phyloP scores from a whole-genome alignment of 108 stramenopile species.

The Mediolabrus comicus region DNA sequence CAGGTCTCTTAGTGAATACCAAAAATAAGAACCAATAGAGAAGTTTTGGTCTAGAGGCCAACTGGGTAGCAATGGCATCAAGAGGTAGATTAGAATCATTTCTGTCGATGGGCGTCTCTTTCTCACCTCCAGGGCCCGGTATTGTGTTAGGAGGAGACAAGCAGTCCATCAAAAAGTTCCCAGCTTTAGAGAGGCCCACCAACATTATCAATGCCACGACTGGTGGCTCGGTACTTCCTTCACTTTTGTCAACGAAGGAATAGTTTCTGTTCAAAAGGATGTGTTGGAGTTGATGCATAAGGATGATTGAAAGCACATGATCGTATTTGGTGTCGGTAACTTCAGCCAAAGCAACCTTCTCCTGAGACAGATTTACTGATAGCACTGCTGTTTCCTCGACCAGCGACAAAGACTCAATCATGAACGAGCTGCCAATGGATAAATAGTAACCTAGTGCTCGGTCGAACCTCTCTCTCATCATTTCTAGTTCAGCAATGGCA shows the following conservation, averaged over 20 bases:
- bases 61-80: conserved; percentile 65
- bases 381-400: conserved; percentile 53
- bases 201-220: conserved; percentile 66
- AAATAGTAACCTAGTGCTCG: conserved; percentile 62
- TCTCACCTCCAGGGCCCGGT: conserved; percentile 9
- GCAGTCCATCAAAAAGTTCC: conserved; percentile 73
- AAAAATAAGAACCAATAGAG: conserved; percentile 79
- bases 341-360: conserved; percentile 3
- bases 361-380: conserved; percentile 29
- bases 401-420: conserved; percentile 12
- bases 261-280: conserved; percentile 54
- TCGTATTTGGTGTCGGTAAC: conserved; percentile 34
- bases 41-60: conserved; percentile 59
- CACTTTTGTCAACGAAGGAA: conserved; percentile 13
- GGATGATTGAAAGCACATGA: conserved; percentile 60
- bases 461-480: conserved; percentile 71
- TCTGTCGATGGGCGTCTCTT: neutral
- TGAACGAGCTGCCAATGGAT: conserved; percentile 57
- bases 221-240: conserved; percentile 33
- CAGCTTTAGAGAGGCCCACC: conserved; percentile 57
- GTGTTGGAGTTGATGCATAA: conserved; percentile 65
- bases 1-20: conserved; percentile 66
- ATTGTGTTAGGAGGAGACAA: conserved; percentile 51
- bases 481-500: conserved; percentile 61
- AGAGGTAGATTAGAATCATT: conserved; percentile 56